Conservation (phyloP, 1,284 basidiomycete genomes). For the Athelia sp. region DNA sequence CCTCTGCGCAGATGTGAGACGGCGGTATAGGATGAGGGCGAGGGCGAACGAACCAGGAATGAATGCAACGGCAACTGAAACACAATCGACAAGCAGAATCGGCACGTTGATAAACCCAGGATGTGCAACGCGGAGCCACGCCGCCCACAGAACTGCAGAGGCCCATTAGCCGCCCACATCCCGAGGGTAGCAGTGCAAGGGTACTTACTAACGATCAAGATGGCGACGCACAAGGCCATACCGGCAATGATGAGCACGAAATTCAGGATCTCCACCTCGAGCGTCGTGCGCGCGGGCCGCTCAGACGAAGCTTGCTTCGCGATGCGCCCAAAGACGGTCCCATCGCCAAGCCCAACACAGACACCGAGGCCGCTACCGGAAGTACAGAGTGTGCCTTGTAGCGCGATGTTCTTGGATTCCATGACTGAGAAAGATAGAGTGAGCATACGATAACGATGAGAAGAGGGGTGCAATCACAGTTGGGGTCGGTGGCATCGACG, state of each 20-base stretch:
- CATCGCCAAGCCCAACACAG: slow-evolving; percentile 52
- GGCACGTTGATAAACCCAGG: slow-evolving; percentile 54
- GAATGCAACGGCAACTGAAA: slow-evolving; percentile 58
- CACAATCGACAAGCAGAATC: slow-evolving; percentile 51
- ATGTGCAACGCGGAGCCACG: slow-evolving; percentile 39
- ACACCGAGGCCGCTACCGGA: slow-evolving; percentile 49
- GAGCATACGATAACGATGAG: neutral
- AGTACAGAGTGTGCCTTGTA: slow-evolving; percentile 60
- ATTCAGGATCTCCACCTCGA: slow-evolving; percentile 37
- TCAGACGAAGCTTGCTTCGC: slow-evolving; percentile 46
- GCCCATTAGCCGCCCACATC: neutral
- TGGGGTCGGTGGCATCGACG: slow-evolving; percentile 24
- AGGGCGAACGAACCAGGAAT: slow-evolving; percentile 34
- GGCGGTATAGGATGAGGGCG: neutral
- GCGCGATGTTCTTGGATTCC: slow-evolving; percentile 50
- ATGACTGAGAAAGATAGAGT: slow-evolving; percentile 9
- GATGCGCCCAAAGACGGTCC: slow-evolving; percentile 54
- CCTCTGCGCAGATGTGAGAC: slow-evolving; percentile 29
- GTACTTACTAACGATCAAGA: slow-evolving; percentile 42
- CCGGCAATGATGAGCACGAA: slow-evolving; percentile 38
- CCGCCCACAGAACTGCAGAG: slow-evolving; percentile 41
- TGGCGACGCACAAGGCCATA: slow-evolving; percentile 37
- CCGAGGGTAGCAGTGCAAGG: slow-evolving; percentile 9
- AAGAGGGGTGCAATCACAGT: slow-evolving; percentile 17
- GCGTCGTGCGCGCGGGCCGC: slow-evolving; percentile 33